Base-by-base conservation (phyloP, 306 rosid genomes). In the Acacia crassicarpa region DNA sequence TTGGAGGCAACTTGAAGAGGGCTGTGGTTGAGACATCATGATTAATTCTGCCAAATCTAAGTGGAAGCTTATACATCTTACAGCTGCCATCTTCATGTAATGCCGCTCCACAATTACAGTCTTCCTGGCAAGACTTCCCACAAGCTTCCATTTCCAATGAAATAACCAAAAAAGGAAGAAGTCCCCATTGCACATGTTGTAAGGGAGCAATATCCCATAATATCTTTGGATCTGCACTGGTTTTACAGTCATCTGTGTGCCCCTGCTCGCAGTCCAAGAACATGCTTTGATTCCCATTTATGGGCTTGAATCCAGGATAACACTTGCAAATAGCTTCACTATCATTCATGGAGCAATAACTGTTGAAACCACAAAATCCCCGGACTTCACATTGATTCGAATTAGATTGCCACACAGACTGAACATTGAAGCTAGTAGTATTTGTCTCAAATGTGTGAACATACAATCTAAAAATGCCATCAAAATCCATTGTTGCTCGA, bases 331-430 rank as follows among this genome's bases (percentile, higher is more conserved):
- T 20, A 48, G 66, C 80, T n/a, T 51, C 25, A 7, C 72, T 46
- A 5, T 59, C 41, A 4, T 0, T 9, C 41, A 44, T 32, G 25
- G 70, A 62, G 78, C 86, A 87, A 14, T 84, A 84, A 69, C 85
- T 83, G 82, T 87, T 87, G 4, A 84, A 74, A 11, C 90, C 90
- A 75, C 87, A 87, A 17, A 73, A 4, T n/a, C 87, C 85, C 5
- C 63, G 75, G 25, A 87, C 44, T 23, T 35, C 58, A 75, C 90
- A 84, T 63, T 14, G 51, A 58, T 27, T 71, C 38, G 22, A 6
- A 1, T 46, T 1, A 71, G 90, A 59, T 2, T 30, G 30, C 90
- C 86, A 78, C 80, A 78, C 0, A 2, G 2, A 20, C 32, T 27
- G 22, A 25, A 58, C 56, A 45, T 0, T 40, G 4, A 70, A 43